phyloP scores from a whole-genome alignment of 768 basidiomycete genomes.

The Podaxis mareebaensis region DNA sequence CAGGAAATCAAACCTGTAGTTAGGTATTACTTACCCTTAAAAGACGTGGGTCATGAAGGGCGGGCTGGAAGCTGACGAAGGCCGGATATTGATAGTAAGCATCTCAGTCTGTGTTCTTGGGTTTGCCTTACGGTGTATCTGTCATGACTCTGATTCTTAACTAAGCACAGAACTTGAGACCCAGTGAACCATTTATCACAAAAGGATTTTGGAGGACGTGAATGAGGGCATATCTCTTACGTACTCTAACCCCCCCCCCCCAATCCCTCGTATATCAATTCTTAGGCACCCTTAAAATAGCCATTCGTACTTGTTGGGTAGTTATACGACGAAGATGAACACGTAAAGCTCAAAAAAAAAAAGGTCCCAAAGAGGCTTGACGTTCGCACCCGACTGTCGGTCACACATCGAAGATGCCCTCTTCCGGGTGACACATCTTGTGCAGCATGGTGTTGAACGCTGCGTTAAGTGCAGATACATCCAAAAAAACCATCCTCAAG shows the following conservation, averaged over 20 bases:
- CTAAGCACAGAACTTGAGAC: too few species aligned
- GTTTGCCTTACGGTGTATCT: too few species aligned
- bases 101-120: accelerated
- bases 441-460: background rate
- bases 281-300: too few species aligned
- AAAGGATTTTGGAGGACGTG: too few species aligned
- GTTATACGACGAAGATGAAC: background rate
- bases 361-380: too few species aligned
- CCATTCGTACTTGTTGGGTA: background rate
- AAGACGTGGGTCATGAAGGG: too few species aligned
- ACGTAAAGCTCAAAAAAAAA: too few species aligned
- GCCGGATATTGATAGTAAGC: background rate
- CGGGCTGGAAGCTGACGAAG: background rate
- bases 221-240: too few species aligned
- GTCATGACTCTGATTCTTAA: too few species aligned
- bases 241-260: too few species aligned
- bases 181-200: too few species aligned
- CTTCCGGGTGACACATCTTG: constrained; percentile 20
- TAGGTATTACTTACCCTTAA: constrained; percentile 2
- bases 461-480: background rate
- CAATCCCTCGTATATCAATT: too few species aligned
- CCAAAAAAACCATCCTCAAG: background rate
- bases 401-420: constrained; percentile 24
- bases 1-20: background rate
- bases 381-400: background rate